These are phyloP conservation scores for Hortiboletus flavorubellus DNA, from an alignment of 768 basidiomycete species.

Conservation along the genomic window DNA sequence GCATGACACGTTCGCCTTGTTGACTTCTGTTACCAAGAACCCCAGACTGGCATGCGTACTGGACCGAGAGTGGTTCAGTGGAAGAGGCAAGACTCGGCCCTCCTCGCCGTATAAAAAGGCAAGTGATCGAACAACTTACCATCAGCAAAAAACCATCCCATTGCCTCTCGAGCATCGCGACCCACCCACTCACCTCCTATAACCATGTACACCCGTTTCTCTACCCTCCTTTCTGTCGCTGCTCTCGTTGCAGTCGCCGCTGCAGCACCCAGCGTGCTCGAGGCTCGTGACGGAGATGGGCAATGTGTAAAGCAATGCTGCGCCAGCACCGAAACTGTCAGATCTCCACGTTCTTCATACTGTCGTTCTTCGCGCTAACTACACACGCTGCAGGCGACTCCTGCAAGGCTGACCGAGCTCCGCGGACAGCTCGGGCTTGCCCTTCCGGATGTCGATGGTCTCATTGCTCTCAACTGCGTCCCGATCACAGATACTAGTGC, in stretches of 20 bases:
- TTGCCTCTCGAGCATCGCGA: neutral
- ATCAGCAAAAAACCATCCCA: neutral
- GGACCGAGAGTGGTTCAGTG: neutral
- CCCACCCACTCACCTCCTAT: neutral
- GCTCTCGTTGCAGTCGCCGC: slow-evolving; percentile 3
- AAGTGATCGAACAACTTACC: neutral
- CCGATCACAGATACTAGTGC: neutral
- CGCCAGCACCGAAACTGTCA: neutral
- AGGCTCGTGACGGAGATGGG: neutral
- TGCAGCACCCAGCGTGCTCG: slow-evolving; percentile 7
- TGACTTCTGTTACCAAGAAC: neutral
- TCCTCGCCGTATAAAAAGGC: slow-evolving; percentile 7
- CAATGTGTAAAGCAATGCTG: slow-evolving; percentile 16
- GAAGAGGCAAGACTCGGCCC: neutral
- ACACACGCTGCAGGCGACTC: neutral
- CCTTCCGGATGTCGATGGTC: neutral
- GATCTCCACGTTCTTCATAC: neutral
- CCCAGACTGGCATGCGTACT: neutral
- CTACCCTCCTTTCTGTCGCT: slow-evolving; percentile 6
- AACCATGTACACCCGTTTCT: slow-evolving; percentile 7
- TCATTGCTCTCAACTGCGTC: slow-evolving; percentile 7
- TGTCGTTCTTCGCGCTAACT: neutral
- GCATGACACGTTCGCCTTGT: neutral
- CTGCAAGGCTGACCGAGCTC: neutral
- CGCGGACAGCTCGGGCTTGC: neutral